Evolutionary conservation across 306 rosid genomes (phyloP), one percentile per base, ranked within the genome.

Genomic region (Vachellia collinsii): DNA sequence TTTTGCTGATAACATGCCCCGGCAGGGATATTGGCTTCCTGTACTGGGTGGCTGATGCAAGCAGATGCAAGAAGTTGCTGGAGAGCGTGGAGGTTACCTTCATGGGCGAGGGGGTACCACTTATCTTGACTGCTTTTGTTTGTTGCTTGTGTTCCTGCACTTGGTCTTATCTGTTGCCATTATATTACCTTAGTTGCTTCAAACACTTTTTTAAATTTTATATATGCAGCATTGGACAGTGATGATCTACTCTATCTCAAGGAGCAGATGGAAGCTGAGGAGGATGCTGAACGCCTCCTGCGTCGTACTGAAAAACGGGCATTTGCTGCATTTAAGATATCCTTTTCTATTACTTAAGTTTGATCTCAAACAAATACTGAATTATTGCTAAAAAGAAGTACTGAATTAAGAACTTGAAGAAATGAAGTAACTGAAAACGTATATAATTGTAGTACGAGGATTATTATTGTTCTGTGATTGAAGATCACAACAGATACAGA

Each of bases 211-310:
- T 82, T 67, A 77, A 88, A 87, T 83, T 88, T 90, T 85, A 78
- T 80, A 74, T 75, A 61, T 91, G 90, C 97, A 94, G 99, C 99
- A 64, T 87, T 95, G 99, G 99, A 95, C 91, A 95, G 99, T 78
- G 99, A 95, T 67, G 99, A 95, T 85, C 91, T 95, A 53, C 93
- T 95, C 79, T 95, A 95, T 90, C 98, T 95, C 83, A 95, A 95
- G 90, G 99, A 95, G 91, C 99, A 95, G 84, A 93, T 95, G 99
- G 99, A 95, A 88, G 99, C 99, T 3, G 99, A 95, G 91, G 99
- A 95, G 88, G 99, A 95, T 85, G 99, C 99, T 44, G 99, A 95
- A 34, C 97, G 97, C 84, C 98, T 95, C 82, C 93, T 95, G 69
- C 94, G 96, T 12, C 97, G 99, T 68, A 93, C 99, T 50, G 99